Conservation (phyloP, 352 stramenopile genomes). For the Pythium sukuiense region DNA sequence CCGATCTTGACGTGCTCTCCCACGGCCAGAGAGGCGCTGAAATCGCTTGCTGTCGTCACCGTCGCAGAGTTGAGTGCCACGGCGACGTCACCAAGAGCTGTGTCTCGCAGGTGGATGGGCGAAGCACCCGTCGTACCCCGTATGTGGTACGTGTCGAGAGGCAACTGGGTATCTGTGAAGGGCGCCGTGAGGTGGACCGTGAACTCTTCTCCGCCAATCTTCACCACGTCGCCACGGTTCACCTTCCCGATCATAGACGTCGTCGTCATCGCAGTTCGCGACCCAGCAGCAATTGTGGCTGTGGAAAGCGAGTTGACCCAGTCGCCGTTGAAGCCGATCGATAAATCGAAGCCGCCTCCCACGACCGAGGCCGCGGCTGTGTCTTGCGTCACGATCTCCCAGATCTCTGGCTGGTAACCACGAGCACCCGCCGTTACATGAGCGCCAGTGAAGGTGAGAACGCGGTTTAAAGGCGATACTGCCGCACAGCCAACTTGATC, state of each 20-base stretch:
- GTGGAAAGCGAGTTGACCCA: slow-evolving; percentile 43
- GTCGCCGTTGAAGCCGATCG: slow-evolving; percentile 63
- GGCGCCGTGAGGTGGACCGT: slow-evolving; percentile 58
- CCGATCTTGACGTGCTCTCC: slow-evolving; percentile 67
- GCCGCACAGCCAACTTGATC: slow-evolving; percentile 38
- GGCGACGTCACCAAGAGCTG: slow-evolving; percentile 59
- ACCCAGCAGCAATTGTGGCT: slow-evolving; percentile 48
- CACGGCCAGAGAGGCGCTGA: slow-evolving; percentile 32
- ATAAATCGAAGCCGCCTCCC: slow-evolving; percentile 69
- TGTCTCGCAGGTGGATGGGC: slow-evolving; percentile 54
- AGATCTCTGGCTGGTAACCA: slow-evolving; percentile 64
- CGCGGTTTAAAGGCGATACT: slow-evolving; percentile 44
- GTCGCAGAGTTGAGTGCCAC: slow-evolving; percentile 34
- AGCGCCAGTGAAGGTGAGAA: slow-evolving; percentile 47
- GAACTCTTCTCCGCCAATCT: slow-evolving; percentile 61
- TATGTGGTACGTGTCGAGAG: slow-evolving; percentile 70
- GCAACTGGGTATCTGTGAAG: slow-evolving; percentile 69
- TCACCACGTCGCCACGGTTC: slow-evolving; percentile 63
- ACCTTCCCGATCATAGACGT: slow-evolving; percentile 60
- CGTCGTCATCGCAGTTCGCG: slow-evolving; percentile 42
- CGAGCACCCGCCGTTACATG: slow-evolving; percentile 41
- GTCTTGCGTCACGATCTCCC: slow-evolving; percentile 56
- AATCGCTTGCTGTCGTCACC: slow-evolving; percentile 50
- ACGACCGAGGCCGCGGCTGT: slow-evolving; percentile 34
- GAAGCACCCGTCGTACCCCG: slow-evolving; percentile 33